A percentile compares a stretch with the other conserved stretches of the same genome.
phyloP scores from a whole-genome alignment of 2,329 filamentous ascomycete species.

The Remersonia thermophila region DNA sequence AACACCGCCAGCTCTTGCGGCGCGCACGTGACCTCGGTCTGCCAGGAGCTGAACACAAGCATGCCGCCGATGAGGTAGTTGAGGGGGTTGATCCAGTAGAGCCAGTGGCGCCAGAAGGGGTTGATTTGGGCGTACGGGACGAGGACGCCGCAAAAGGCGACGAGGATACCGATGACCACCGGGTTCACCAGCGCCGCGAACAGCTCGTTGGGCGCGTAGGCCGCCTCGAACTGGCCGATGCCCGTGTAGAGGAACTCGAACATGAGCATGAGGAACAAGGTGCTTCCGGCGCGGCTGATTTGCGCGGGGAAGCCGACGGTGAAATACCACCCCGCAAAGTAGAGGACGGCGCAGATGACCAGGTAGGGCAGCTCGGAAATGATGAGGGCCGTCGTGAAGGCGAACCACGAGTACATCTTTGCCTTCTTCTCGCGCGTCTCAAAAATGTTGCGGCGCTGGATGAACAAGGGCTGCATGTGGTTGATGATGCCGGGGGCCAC shows the following conservation, averaged over 20 bases:
- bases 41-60: slow-evolving; percentile 40
- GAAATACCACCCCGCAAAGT: slow-evolving; percentile 47
- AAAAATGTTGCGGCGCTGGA: slow-evolving; percentile 44
- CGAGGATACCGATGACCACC: slow-evolving; percentile 42
- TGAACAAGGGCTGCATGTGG: slow-evolving; percentile 47
- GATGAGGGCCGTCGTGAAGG: slow-evolving; percentile 42
- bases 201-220: slow-evolving; percentile 48
- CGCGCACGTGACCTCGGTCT: slow-evolving; percentile 32
- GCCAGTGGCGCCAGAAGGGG: slow-evolving; percentile 56
- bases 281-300: slow-evolving; percentile 36
- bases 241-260: slow-evolving; percentile 50
- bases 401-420: slow-evolving; percentile 48
- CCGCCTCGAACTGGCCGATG: slow-evolving; percentile 51
- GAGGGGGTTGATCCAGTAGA: slow-evolving; percentile 50
- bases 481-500: slow-evolving; percentile 46
- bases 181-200: slow-evolving; percentile 48
- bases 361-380: slow-evolving; percentile 36
- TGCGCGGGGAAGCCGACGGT: slow-evolving; percentile 37
- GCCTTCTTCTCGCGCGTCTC: slow-evolving; percentile 47
- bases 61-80: slow-evolving; percentile 48
- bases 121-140: slow-evolving; percentile 53
- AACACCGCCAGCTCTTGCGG: slow-evolving; percentile 39
- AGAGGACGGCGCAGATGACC: slow-evolving; percentile 31
- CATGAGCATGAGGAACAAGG: slow-evolving; percentile 42
- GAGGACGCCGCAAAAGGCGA: slow-evolving; percentile 64